Evolutionary conservation across 495 filamentous ascomycete species (phyloP).

Genomic region (Penicillium desertorum): DNA sequence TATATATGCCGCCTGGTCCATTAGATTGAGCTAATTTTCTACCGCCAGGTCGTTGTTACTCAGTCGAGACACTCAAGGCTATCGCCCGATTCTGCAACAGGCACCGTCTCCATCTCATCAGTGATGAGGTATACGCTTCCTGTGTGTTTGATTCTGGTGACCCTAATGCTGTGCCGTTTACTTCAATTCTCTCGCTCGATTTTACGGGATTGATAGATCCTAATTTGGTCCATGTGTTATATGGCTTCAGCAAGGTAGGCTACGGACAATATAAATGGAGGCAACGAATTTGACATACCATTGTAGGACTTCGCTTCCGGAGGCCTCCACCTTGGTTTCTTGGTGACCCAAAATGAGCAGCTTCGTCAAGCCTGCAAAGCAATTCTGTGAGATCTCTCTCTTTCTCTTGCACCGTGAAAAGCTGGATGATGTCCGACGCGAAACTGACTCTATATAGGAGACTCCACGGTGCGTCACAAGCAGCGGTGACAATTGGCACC

Average conservation of each 20-base stretch:
- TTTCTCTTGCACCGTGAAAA: neutral
- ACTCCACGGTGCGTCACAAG: conserved; percentile 36
- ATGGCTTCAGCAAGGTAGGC: conserved; percentile 55
- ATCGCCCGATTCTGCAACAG: conserved; percentile 54
- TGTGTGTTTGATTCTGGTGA: conserved; percentile 47
- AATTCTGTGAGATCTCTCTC: conserved; percentile 22
- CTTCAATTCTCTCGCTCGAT: conserved; percentile 51
- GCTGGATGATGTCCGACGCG: neutral
- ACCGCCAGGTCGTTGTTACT: conserved; percentile 52
- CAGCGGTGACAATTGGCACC: conserved; percentile 38
- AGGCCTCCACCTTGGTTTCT: conserved; percentile 55
- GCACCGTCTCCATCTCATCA: conserved; percentile 56
- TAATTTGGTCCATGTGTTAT: conserved; percentile 55
- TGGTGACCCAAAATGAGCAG: conserved; percentile 43
- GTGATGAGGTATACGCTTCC: conserved; percentile 62
- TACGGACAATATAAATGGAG: neutral
- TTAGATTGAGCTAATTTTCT: neutral
- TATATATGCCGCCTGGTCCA: neutral
- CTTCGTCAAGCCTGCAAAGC: conserved; percentile 33
- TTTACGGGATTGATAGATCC: conserved; percentile 46
- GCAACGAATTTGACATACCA: neutral
- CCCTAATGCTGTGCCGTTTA: conserved; percentile 45
- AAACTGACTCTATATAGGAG: conserved; percentile 23
- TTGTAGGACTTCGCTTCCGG: conserved; percentile 52
- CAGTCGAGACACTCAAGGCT: conserved; percentile 44